Evolutionary conservation across 192 early-diverging fungal species (phyloP).

Genomic region (Coemansia sp.): DNA sequence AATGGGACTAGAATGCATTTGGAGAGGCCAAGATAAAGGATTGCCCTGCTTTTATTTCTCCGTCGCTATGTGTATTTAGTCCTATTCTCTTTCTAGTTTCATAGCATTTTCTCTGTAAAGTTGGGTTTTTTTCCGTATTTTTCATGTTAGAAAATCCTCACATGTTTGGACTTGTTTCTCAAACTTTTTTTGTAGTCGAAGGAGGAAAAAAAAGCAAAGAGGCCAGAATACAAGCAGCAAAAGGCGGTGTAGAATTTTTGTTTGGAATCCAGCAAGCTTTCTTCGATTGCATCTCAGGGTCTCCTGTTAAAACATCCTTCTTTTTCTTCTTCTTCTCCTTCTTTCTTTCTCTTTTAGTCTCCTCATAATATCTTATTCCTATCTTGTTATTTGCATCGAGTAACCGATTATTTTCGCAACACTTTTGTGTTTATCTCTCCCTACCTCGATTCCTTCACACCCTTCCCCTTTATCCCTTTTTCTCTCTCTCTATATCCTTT

Average conservation of each 20-base stretch:
- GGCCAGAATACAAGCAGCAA: too few relatives aligned
- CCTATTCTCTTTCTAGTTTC: not conserved
- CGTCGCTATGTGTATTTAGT: not conserved
- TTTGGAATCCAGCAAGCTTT: too few relatives aligned
- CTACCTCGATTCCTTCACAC: not conserved
- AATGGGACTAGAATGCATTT: not conserved
- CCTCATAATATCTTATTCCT: not conserved
- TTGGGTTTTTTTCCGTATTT: not conserved
- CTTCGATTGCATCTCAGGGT: not conserved
- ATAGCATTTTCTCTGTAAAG: too few relatives aligned
- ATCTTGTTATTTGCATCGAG: not conserved
- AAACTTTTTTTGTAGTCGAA: not conserved
- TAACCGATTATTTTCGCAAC: not conserved
- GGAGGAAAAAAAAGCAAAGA: not conserved
- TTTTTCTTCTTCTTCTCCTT: constrained; percentile 2
- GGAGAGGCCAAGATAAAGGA: not conserved
- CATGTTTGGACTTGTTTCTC: not conserved
- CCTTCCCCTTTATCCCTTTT: not conserved
- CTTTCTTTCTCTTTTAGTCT: not conserved
- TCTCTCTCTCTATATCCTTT: not conserved
- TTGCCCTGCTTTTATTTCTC: not conserved
- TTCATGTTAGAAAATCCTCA: not conserved
- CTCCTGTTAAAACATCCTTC: not conserved
- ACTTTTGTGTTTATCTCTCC: not conserved
- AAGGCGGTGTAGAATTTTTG: not conserved